Conservation (phyloP, 441 rosid genomes). For the Jatropha multifida region DNA sequence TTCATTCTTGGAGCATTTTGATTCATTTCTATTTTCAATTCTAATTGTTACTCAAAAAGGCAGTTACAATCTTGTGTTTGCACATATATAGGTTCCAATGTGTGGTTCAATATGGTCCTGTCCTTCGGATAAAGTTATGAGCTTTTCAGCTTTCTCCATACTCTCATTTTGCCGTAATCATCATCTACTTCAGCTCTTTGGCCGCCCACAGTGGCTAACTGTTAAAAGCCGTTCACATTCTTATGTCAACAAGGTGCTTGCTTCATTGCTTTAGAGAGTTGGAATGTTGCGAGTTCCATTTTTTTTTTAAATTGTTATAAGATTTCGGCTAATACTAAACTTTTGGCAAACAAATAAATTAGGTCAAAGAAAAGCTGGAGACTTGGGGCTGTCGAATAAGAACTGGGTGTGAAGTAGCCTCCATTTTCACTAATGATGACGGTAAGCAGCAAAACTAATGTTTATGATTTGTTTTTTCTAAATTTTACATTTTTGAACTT, state of each 20-base stretch:
- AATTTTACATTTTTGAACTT: not conserved
- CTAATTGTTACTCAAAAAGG: not conserved
- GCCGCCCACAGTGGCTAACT: conserved; percentile 91
- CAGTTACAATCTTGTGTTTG: not conserved
- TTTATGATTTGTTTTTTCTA: not conserved
- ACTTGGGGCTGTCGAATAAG: conserved; percentile 62
- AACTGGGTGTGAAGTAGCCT: conserved; percentile 51
- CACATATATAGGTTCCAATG: conserved; percentile 51
- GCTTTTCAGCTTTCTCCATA: conserved; percentile 80
- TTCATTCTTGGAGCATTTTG: not conserved
- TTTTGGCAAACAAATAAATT: conserved; percentile 9
- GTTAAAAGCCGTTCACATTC: conserved; percentile 61
- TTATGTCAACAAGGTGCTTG: conserved; percentile 65
- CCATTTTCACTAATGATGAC: conserved; percentile 42
- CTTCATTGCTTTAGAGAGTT: not conserved
- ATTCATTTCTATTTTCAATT: not conserved
- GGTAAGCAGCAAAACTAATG: conserved; percentile 32
- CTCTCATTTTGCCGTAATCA: conserved; percentile 91
- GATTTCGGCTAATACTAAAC: not conserved
- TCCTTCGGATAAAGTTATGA: conserved; percentile 69
- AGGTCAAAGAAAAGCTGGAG: conserved; percentile 69
- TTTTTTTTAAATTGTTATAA: not conserved
- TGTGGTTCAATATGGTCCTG: conserved; percentile 96
- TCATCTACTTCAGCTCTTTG: conserved; percentile 86
- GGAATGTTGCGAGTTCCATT: not conserved